Evolutionary conservation across 2,329 filamentous ascomycete species (phyloP).

Genomic region (Camillea tinctor): DNA sequence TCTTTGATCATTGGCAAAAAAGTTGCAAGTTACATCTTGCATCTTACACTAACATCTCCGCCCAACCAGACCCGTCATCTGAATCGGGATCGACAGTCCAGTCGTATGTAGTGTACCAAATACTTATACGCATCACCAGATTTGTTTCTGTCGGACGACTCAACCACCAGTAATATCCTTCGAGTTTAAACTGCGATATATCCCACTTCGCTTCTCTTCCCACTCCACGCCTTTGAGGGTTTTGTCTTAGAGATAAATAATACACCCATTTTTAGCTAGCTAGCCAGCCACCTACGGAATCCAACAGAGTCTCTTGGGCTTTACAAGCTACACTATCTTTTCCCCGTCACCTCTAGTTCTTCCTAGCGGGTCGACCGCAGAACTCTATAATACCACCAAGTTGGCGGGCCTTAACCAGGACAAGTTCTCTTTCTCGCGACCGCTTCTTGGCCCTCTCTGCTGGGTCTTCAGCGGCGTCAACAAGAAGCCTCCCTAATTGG

Average conservation of each 20-base stretch:
- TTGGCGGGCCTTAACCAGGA: slow-evolving; percentile 82
- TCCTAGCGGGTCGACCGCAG: slow-evolving; percentile 29
- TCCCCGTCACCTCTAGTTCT: slow-evolving; percentile 20
- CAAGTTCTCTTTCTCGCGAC: slow-evolving; percentile 74
- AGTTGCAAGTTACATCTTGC: neutral
- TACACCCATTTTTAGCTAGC: neutral
- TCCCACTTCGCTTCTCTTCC: neutral
- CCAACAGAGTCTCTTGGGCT: neutral
- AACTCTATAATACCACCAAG: slow-evolving; percentile 64
- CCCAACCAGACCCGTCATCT: neutral
- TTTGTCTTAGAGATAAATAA: neutral
- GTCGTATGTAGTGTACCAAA: neutral
- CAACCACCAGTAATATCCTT: too few relatives aligned
- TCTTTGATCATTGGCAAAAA: too few relatives aligned
- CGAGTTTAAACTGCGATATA: neutral
- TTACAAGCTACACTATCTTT: slow-evolving; percentile 26
- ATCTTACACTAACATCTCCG: neutral
- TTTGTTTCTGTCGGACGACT: neutral
- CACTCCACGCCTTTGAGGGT: neutral
- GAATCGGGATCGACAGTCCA: neutral
- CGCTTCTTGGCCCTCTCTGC: slow-evolving; percentile 87
- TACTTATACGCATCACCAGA: neutral
- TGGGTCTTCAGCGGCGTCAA: slow-evolving; percentile 97
- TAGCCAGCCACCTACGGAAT: neutral
- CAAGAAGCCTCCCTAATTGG: slow-evolving; percentile 96